Evolutionary conservation across 257 asterid genomes (phyloP), one percentile per base, ranked within the genome.

Genomic region (Ilex asprella): DNA sequence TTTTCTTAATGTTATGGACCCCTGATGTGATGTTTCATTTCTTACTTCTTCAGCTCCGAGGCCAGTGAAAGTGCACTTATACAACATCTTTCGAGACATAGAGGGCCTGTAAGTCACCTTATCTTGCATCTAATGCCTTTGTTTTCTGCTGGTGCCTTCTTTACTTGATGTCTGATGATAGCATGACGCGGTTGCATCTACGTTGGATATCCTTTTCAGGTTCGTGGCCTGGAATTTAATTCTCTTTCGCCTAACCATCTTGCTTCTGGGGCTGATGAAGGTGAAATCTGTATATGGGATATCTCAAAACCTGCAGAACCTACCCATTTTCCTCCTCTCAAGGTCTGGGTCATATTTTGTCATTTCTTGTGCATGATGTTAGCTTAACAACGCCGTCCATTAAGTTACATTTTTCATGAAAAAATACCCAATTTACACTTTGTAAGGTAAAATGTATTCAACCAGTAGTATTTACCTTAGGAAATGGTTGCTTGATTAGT

Each of bases 251-350:
- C 99, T 46, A 76, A 83, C 67, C 84, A 81, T 76, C 87, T 92
- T 73, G 99, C 99, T 59, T 86, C 99, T 73, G 99, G 99, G 46
- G 95, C 99, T 39, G 97, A 89, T 81, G 99, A 92, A 81, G 99
- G 99, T 64, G 97, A 92, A 46, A 80, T 92, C 65, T 86, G 88
- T 69, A 80, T 92, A 64, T 92, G 98, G 98, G 97, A 92, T 86
- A 65, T 92, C 61, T 65, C 84, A 47, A 80, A 76, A 57, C 98
- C 98, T 51, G 64, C 89, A 39, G 85, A 79, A 61, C 97, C 97
- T 60, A 83, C 52, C 74, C 91, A 73, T 74, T 85, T 87, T 76
- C 96, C 95, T 16, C 86, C 97, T 57, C 87, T 92, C 44, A 89
- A 77, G 96, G 99, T 92, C 69, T 60, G 73, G 71, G 46, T 49